A percentile compares a stretch with the other conserved stretches of the same genome.
phyloP scores from a whole-genome alignment of 2,329 filamentous ascomycete species.

The Xylariaceae sp. region DNA sequence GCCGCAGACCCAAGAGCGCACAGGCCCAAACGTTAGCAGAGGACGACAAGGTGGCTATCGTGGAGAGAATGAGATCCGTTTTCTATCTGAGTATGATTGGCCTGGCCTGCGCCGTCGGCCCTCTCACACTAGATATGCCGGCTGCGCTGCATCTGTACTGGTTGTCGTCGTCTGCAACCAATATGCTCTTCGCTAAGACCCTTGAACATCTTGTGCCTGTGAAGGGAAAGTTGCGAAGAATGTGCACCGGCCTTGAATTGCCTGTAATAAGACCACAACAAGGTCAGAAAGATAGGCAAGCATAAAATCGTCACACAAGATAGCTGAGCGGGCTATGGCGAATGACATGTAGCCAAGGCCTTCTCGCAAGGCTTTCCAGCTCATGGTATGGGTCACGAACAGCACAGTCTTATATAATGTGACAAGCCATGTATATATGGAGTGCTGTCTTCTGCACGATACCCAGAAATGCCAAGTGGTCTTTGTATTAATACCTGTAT shows the following conservation, averaged over 20 bases:
- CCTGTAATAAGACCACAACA: conserved; percentile 29
- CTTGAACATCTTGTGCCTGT: conserved; percentile 38
- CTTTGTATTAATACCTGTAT: neutral
- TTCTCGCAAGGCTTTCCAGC: no score
- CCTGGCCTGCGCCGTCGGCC: conserved; percentile 41
- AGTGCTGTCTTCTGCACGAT: neutral
- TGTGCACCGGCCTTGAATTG: conserved; percentile 30
- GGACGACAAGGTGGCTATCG: neutral
- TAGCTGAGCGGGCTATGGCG: neutral
- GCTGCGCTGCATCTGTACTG: conserved; percentile 53
- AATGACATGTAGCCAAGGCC: neutral
- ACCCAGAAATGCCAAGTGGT: neutral
- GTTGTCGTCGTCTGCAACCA: conserved; percentile 44
- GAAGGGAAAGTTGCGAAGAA: conserved; percentile 14
- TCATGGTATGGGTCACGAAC: no score
- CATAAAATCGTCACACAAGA: neutral
- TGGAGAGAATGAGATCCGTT: conserved; percentile 3
- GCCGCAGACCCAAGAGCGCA: conserved; percentile 1
- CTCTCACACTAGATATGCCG: conserved; percentile 47
- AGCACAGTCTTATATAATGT: no score
- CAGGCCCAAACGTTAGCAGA: neutral
- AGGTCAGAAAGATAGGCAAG: neutral
- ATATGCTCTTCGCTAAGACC: conserved; percentile 27
- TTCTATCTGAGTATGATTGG: conserved; percentile 42
- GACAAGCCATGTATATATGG: no score